These are phyloP conservation scores for Boehmeria nivea DNA, from an alignment of 306 rosid genomes.

Conservation along the genomic window DNA sequence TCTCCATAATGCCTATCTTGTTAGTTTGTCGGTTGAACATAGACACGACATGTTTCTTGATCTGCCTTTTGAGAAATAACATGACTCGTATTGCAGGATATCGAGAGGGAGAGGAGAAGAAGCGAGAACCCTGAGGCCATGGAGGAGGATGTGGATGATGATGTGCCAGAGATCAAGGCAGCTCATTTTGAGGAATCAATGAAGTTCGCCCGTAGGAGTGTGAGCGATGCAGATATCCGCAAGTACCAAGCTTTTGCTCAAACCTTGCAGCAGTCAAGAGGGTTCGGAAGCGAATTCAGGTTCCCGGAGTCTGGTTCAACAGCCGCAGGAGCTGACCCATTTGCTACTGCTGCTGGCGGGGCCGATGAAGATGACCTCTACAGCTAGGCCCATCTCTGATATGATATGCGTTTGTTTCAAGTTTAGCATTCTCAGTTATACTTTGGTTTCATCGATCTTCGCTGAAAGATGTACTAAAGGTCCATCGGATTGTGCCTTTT, in stretches of 20 bases:
- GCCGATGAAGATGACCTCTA: slow-evolving; percentile 97
- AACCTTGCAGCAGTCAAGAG: slow-evolving; percentile 97
- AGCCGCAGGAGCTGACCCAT: slow-evolving; percentile 57
- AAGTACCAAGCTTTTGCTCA: slow-evolving; percentile 97
- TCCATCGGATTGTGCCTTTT: too few species aligned
- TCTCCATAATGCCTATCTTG: background rate
- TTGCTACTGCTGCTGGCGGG: slow-evolving; percentile 59
- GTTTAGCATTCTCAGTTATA: too few species aligned
- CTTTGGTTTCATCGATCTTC: too few species aligned
- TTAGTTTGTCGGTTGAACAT: too few species aligned
- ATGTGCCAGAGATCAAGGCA: slow-evolving; percentile 83
- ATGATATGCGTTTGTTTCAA: slow-evolving; percentile 16
- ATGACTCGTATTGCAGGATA: slow-evolving; percentile 47
- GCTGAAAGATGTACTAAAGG: too few species aligned
- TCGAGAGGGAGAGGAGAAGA: slow-evolving; percentile 84
- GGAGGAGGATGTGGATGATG: slow-evolving; percentile 93
- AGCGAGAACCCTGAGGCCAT: slow-evolving; percentile 86
- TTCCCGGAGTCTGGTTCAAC: slow-evolving; percentile 50
- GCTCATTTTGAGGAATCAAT: slow-evolving; percentile 96
- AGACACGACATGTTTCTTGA: too few species aligned
- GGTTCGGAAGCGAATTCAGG: slow-evolving; percentile 85
- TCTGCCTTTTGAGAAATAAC: background rate
- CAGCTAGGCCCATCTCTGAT: slow-evolving; percentile 41
- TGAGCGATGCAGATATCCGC: slow-evolving; percentile 95
- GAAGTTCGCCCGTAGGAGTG: slow-evolving; percentile 96